Conservation (phyloP, 1,284 basidiomycete genomes). For the Irpex lacteus region DNA sequence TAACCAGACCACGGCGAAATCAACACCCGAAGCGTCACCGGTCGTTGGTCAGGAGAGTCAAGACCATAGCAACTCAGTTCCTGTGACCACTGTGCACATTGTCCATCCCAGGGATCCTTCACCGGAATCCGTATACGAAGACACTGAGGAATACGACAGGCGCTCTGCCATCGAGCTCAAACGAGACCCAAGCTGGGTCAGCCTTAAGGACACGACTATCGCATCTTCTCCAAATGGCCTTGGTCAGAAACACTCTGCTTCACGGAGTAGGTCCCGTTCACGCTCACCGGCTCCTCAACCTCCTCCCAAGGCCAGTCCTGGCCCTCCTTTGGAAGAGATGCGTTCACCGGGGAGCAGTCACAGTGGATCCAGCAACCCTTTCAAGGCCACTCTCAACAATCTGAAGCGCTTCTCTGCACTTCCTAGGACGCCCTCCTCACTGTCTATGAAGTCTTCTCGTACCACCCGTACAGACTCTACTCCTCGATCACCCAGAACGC, state of each 20-base stretch:
- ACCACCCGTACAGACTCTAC: not conserved
- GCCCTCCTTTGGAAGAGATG: constrained; percentile 18
- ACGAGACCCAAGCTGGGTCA: constrained; percentile 32
- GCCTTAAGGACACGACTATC: constrained; percentile 21
- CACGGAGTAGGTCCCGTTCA: constrained; percentile 15
- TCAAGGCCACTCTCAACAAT: constrained; percentile 25
- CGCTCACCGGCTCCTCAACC: constrained; percentile 38
- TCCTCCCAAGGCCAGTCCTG: constrained; percentile 47
- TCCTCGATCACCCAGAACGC: constrained; percentile 20
- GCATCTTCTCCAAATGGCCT: constrained; percentile 22
- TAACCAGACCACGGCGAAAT: constrained; percentile 22
- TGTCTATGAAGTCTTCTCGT: constrained; percentile 16
- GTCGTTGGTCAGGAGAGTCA: constrained; percentile 1
- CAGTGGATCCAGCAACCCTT: constrained; percentile 20
- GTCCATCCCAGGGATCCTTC: not conserved
- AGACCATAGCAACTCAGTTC: not conserved
- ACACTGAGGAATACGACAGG: constrained; percentile 10
- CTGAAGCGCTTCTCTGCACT: constrained; percentile 59
- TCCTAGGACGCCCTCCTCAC: constrained; percentile 48
- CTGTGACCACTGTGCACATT: constrained; percentile 2
- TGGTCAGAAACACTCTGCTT: constrained; percentile 5
- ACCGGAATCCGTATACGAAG: not conserved
- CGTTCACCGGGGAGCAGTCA: constrained; percentile 11
- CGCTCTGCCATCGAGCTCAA: constrained; percentile 22
- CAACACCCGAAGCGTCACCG: constrained; percentile 16